phyloP scores from a whole-genome alignment of 495 filamentous ascomycete genomes.

The Podospora comata region DNA sequence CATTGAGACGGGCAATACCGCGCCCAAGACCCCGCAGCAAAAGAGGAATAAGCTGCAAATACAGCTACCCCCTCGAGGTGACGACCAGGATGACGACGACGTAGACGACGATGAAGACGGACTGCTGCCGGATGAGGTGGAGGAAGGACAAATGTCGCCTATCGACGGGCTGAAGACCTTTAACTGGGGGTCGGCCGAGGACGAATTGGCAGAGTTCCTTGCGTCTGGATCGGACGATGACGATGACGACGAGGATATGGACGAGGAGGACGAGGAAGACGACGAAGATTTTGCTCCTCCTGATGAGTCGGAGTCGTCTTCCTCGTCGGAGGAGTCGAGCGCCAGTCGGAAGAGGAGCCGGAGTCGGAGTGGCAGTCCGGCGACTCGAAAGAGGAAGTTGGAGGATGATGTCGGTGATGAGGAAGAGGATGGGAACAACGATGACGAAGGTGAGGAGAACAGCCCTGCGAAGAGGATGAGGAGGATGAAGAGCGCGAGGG shows the following conservation, averaged over 20 bases:
- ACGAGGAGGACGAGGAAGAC: slow-evolving; percentile 32
- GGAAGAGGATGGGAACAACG: slow-evolving; percentile 11
- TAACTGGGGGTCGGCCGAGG: slow-evolving; percentile 62
- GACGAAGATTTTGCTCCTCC: slow-evolving; percentile 29
- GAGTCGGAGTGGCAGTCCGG: background rate
- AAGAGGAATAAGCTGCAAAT: background rate
- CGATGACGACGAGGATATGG: slow-evolving; percentile 36
- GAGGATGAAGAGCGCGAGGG: slow-evolving; percentile 21
- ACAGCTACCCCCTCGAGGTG: background rate
- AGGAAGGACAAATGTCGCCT: slow-evolving; percentile 49
- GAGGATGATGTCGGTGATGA: slow-evolving; percentile 36
- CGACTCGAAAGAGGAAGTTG: slow-evolving; percentile 27
- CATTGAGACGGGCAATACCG: background rate
- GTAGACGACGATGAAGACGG: slow-evolving; percentile 21
- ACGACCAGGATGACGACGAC: background rate
- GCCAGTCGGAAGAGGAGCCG: background rate
- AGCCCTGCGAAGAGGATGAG: slow-evolving; percentile 27
- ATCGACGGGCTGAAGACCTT: slow-evolving; percentile 53
- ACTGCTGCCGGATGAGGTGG: slow-evolving; percentile 45
- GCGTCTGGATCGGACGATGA: slow-evolving; percentile 56
- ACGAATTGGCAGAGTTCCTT: slow-evolving; percentile 76
- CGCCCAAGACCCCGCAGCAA: background rate
- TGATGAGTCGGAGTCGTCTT: background rate
- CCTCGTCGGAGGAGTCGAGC: background rate
- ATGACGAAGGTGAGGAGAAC: background rate